Conservation (phyloP, 179 eudicot species). For the Beta corolliflora region DNA sequence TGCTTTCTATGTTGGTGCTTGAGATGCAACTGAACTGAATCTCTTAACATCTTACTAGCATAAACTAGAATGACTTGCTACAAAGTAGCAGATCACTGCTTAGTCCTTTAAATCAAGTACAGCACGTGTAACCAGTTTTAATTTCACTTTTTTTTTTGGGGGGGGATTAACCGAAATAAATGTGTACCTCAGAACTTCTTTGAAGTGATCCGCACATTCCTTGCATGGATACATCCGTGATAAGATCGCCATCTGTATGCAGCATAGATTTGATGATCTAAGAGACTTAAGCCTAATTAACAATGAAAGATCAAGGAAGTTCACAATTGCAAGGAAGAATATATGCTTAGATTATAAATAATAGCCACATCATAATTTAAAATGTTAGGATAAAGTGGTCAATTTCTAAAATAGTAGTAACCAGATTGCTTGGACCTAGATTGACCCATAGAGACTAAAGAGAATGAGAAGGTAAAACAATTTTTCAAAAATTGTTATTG, state of each 20-base stretch:
- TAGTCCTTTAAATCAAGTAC: not conserved
- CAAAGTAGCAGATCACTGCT: too few relatives aligned
- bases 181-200: slow-evolving; percentile 54
- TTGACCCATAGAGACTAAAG: too few relatives aligned
- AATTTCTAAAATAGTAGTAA: too few relatives aligned
- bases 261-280: slow-evolving; percentile 11
- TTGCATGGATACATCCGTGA: slow-evolving; percentile 75
- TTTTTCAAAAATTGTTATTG: too few relatives aligned
- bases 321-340: not conserved
- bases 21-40: not conserved
- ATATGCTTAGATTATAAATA: not conserved
- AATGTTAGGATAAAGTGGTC: too few relatives aligned
- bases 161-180: not conserved
- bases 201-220: slow-evolving; percentile 70
- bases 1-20: not conserved
- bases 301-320: not conserved
- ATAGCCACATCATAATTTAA: too few relatives aligned
- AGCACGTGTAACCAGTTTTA: not conserved
- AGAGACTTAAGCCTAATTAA: not conserved
- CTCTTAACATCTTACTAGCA: not conserved
- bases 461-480: too few relatives aligned
- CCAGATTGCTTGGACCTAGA: too few relatives aligned
- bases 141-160: not conserved
- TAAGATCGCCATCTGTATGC: slow-evolving; percentile 56
- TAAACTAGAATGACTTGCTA: not conserved